Evolutionary conservation across 2,329 filamentous ascomycete species (phyloP).

Genomic region (Chaetothyriales sp.): DNA sequence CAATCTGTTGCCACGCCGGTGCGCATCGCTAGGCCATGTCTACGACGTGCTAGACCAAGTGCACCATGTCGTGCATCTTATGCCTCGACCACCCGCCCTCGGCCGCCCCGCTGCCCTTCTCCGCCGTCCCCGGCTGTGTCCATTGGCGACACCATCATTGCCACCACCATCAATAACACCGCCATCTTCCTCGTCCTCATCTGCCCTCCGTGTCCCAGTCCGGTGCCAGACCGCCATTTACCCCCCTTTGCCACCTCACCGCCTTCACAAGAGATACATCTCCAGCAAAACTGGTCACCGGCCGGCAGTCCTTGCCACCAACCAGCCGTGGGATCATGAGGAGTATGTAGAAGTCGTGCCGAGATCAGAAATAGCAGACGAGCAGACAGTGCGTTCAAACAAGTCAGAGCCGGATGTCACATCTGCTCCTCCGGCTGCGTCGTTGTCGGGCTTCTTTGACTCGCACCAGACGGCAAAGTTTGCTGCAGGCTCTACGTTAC

Average conservation of each 20-base stretch:
- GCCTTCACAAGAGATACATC: not conserved
- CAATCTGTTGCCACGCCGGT: not conserved
- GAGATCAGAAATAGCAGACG: not conserved
- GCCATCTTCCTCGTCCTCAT: not conserved
- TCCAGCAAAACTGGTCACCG: not conserved
- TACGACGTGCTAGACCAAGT: slow-evolving; percentile 8
- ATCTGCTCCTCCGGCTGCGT: too few relatives aligned
- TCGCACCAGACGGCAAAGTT: slow-evolving; percentile 9
- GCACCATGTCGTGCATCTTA: slow-evolving; percentile 6
- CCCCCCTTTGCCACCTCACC: too few relatives aligned
- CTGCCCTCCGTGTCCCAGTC: not conserved
- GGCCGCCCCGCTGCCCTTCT: slow-evolving; percentile 4
- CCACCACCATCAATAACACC: not conserved
- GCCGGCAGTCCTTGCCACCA: not conserved
- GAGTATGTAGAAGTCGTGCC: not conserved
- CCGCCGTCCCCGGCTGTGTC: not conserved
- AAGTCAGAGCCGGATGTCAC: too few relatives aligned
- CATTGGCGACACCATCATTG: not conserved
- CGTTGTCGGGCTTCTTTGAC: slow-evolving; percentile 7
- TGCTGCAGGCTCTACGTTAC: slow-evolving; percentile 10
- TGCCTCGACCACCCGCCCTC: slow-evolving; percentile 6
- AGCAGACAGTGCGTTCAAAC: too few relatives aligned
- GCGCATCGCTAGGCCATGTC: slow-evolving; percentile 3
- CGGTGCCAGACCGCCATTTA: not conserved
- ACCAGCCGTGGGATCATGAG: not conserved